These are phyloP conservation scores for Chenopodium formosanum DNA, from an alignment of 148 eudicot genomes.

Conservation along the genomic window DNA sequence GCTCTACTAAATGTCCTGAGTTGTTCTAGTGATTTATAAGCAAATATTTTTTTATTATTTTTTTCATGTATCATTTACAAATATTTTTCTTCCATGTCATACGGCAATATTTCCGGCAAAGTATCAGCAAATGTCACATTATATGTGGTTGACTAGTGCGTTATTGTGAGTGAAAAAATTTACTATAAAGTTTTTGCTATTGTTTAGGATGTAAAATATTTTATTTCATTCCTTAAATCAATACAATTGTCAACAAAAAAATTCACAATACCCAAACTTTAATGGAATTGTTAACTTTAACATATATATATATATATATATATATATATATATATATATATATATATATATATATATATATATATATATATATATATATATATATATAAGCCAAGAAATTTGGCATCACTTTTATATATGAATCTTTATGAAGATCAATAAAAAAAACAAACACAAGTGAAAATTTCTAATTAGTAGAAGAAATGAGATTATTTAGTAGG, in stretches of 20 bases:
- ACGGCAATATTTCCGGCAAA: slow-evolving; percentile 21
- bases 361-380: no score
- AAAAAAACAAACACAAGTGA: no score
- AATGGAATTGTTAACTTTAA: no score
- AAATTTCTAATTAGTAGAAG: no score
- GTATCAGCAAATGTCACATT: slow-evolving; percentile 9
- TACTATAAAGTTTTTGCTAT: neutral
- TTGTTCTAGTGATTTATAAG: slow-evolving; percentile 12
- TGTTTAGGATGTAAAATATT: neutral
- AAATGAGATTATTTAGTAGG: no score
- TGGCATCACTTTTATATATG: no score
- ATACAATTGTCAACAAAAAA: neutral
- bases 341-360: no score
- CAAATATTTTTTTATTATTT: neutral
- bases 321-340: no score
- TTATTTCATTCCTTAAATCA: neutral
- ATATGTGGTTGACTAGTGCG: slow-evolving; percentile 8
- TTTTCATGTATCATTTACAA: neutral
- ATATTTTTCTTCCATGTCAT: neutral
- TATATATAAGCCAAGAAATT: no score
- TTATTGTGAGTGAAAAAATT: no score
- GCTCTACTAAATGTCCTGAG: slow-evolving; percentile 14
- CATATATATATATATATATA: no score
- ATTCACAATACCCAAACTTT: neutral
- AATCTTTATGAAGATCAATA: no score